Percentiles rank a stretch among this genome's conserved stretches.
Evolutionary conservation across 2,329 filamentous ascomycete genomes (phyloP).

Genomic region (Blastomyces silverae): DNA sequence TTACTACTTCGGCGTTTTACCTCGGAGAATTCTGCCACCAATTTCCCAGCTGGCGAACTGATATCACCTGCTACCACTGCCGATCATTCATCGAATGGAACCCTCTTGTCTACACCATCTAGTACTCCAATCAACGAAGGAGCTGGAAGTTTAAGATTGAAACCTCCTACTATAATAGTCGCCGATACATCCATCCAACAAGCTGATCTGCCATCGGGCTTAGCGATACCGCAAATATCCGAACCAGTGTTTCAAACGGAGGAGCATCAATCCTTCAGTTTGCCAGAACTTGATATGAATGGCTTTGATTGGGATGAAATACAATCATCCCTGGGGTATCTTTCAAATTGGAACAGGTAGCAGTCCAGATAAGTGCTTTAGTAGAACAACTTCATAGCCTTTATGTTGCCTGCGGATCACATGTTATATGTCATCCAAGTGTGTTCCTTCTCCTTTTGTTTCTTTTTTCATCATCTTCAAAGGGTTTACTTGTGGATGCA

Average conservation of each 20-base stretch:
- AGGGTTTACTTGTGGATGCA: too few relatives aligned
- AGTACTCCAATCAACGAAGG: neutral
- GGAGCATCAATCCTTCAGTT: neutral
- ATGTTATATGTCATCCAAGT: too few relatives aligned
- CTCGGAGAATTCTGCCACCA: neutral
- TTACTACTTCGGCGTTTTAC: neutral
- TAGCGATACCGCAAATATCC: neutral
- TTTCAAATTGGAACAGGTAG: neutral
- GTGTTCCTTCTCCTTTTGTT: neutral
- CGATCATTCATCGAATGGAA: slow-evolving; percentile 3
- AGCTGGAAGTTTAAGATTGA: neutral
- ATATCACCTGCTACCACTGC: neutral
- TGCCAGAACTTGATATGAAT: neutral
- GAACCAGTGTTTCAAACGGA: neutral
- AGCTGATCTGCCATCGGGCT: too few relatives aligned
- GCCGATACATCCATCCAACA: neutral
- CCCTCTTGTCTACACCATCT: neutral
- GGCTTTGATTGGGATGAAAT: neutral
- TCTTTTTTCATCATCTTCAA: neutral
- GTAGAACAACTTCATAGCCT: too few relatives aligned
- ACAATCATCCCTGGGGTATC: neutral
- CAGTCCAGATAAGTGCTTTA: too few relatives aligned
- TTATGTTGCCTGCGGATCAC: too few relatives aligned
- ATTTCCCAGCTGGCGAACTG: neutral
- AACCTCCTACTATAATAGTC: neutral